Evolutionary conservation across 2,329 filamentous ascomycete genomes (phyloP), one percentile per base, ranked within the genome.

Genomic region (Magnaporthiopsis rhizophila): DNA sequence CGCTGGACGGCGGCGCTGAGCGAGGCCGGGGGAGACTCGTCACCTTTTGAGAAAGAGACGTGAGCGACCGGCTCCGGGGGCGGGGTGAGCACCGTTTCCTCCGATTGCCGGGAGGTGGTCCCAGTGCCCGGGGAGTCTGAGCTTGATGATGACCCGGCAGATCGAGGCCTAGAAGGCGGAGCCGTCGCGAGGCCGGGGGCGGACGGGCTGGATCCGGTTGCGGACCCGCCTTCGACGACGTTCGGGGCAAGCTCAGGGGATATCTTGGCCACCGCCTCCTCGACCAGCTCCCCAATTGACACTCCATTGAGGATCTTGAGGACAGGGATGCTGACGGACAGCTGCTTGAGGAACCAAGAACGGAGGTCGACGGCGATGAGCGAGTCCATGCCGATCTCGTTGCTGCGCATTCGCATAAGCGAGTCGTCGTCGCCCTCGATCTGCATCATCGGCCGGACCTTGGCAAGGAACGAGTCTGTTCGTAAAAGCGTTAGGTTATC

Each of bases 281-380:
- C 57, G 24, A 59, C 57, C 57, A 61, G 28, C 7, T 36, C 34
- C 12, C 24, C 28, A n/a, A 61, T 38, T 5, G 28, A n/a, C 6
- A 21, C 59, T n/a, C 34, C 32, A 32, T 21, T 71, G 6, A 82
- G 67, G 56, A 83, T 73, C 66, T 80, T 80, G 32, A 83, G 70
- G 1, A 81, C 74, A 0, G 79, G 77, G 2, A 83, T 71, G 58
- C 82, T 77, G 3, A 77, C 69, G 2, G 74, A 67, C 0, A 82
- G 60, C 59, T 79, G 72, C 66, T 79, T 80, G 56, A 76, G 64
- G 65, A 82, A 81, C 81, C 81, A 84, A 4, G 76, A 72, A 3
- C 80, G 76, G 5, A 78, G 77, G 74, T 71, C 72, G 28, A 72
- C 67, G 12, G 71, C 72, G 2, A 72, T 66, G 2, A 74, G 67